Base-by-base conservation (phyloP, 2,329 filamentous ascomycete species). In the Xenoacremonium recifei region DNA sequence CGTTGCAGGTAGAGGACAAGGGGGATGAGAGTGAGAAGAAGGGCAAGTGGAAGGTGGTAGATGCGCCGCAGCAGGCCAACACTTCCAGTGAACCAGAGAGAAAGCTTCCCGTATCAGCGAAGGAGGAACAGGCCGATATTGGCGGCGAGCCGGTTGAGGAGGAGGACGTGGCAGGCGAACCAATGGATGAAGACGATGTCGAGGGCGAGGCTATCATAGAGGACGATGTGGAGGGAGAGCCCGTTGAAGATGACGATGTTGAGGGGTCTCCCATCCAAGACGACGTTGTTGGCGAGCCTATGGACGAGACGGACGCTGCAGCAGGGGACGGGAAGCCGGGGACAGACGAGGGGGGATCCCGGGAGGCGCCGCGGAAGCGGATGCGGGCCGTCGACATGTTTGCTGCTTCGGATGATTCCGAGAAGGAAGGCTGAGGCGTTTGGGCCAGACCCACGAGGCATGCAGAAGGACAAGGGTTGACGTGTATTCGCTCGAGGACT, bases 381-480 rank as follows among this genome's bases (percentile, higher is more conserved):
- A 85, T 88, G 64, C 82, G 82, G 53, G 87, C 88, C 4, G 86
- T 87, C 53, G 88, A 93, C 60, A 91, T 93, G 87, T 95, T 93
- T 77, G 87, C 85, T 10, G 85, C 87, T 62, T 87, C 84, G 4
- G 87, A 87, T 52, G 76, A 65, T 12, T 62, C 59, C 11, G 54
- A 59, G 15, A 51, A 48, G 40, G 41, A 35, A 15, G 25, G 35
- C 21, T 57, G 45, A 47, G 37, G 7, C 23, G 13, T n/a, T n/a
- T n/a, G n/a, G n/a, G n/a, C n/a, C n/a, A n/a, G n/a, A n/a, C n/a
- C n/a, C n/a, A n/a, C n/a, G n/a, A n/a, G n/a, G n/a, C n/a, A n/a
- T n/a, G n/a, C n/a, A n/a, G n/a, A n/a, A n/a, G n/a, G n/a, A n/a
- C n/a, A n/a, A n/a, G n/a, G n/a, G n/a, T n/a, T n/a, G n/a, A n/a